Evolutionary conservation across 768 basidiomycete species (phyloP).

Genomic region (Rhodosporidiobolus odoratus): DNA sequence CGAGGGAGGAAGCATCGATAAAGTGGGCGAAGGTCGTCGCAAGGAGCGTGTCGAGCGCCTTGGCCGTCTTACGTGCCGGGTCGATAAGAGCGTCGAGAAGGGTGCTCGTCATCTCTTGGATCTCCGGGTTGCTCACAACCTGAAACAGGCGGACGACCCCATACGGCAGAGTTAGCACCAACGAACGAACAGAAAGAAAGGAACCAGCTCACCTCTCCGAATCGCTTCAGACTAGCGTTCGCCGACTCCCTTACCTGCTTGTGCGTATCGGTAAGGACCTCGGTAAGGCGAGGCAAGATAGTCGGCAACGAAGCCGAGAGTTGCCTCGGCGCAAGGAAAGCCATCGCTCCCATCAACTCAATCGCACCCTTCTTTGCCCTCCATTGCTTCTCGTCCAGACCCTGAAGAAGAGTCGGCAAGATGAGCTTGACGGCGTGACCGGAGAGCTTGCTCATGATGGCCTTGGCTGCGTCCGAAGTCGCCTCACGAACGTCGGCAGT

Average conservation of each 20-base stretch:
- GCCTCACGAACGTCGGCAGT: slow-evolving; percentile 85
- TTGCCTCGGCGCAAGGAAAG: slow-evolving; percentile 92
- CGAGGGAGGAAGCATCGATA: slow-evolving; percentile 92
- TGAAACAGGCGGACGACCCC: too few species aligned
- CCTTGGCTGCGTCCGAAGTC: slow-evolving; percentile 79
- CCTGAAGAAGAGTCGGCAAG: slow-evolving; percentile 77
- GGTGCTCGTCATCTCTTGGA: slow-evolving; percentile 78
- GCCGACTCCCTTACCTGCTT: slow-evolving; percentile 88
- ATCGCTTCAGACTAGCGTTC: slow-evolving; percentile 91
- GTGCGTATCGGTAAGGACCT: slow-evolving; percentile 93
- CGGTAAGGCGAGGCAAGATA: slow-evolving; percentile 91
- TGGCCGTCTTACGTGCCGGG: slow-evolving; percentile 74
- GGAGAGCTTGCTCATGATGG: slow-evolving; percentile 84
- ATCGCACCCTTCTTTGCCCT: slow-evolving; percentile 91
- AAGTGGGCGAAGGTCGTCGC: slow-evolving; percentile 97
- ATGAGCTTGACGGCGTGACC: slow-evolving; percentile 87
- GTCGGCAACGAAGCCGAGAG: slow-evolving; percentile 90
- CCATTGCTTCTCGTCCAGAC: slow-evolving; percentile 97
- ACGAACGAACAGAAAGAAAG: background rate
- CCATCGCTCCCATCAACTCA: slow-evolving; percentile 95
- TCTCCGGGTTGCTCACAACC: slow-evolving; percentile 95
- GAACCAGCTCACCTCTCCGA: slow-evolving; percentile 61
- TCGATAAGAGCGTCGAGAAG: slow-evolving; percentile 93
- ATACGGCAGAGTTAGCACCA: background rate
- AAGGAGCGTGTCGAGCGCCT: slow-evolving; percentile 74